Evolutionary conservation across 2,329 filamentous ascomycete genomes (phyloP), one percentile per base, ranked within the genome.

Genomic region (Cladosporium sp.): DNA sequence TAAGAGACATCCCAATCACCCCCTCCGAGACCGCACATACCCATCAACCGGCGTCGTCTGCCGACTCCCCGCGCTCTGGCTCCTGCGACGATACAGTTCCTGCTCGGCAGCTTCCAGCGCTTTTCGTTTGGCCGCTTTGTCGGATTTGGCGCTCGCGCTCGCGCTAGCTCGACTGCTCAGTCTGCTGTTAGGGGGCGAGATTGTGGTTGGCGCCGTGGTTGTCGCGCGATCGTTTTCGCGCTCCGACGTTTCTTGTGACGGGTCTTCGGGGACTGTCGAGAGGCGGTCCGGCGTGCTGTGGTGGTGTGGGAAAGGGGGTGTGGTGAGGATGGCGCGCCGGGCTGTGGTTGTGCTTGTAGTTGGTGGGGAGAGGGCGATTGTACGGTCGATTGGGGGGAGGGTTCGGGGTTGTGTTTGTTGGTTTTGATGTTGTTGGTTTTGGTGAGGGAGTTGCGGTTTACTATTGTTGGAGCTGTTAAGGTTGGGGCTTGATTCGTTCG

Each of bases 101-200:
- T 62, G 57, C 52, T 67, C 65, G 3, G 65, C 65, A 45, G 59
- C 55, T 45, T 67, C 63, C 3, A 66, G 54, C 7, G 56, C 53
- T 15, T 57, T 53, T 2, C 65, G 58, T 50, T 68, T 68, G 36
- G 55, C 59, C 15, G 64, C 62, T 55, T 68, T 68, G 20, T 66
- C 61, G 4, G 57, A 58, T 2, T 57, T 55, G 0, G 55, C 52
- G n/a, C 59, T 59, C n/a, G 57, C 50, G 40, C 36, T 43, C 11
- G 30, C 36, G 49, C 39, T 56, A 8, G 50, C 38, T 18, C 58
- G 54, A 33, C 57, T 62, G 52, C 56, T 62, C n/a, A 59, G 50
- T 8, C 62, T 59, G 6, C 61, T 62, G 19, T 56, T 42, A 2
- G 62, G 59, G 6, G 57, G 55, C 7, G 50, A 50, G 6, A 55